Conservation (phyloP, 495 filamentous ascomycete genomes). For the Penicillium crystallinum region DNA sequence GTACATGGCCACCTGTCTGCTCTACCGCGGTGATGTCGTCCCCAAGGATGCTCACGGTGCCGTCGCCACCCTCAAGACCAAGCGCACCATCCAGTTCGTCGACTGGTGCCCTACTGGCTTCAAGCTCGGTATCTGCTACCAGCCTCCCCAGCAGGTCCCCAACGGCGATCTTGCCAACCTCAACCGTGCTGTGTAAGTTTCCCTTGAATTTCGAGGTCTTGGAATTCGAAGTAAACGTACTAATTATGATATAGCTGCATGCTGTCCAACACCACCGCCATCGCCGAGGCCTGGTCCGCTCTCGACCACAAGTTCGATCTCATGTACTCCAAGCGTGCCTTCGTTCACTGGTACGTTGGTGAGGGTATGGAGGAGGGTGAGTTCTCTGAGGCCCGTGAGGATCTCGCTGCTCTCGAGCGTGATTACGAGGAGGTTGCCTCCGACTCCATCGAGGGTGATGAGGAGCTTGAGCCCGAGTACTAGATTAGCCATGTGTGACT, state of each 20-base stretch:
- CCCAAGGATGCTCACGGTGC: slow-evolving; percentile 90
- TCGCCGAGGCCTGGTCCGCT: slow-evolving; percentile 96
- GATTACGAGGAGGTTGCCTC: slow-evolving; percentile 99
- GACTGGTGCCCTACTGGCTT: slow-evolving; percentile 99
- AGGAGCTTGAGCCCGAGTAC: slow-evolving; percentile 91
- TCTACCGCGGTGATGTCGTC: slow-evolving; percentile 98
- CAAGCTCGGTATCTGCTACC: slow-evolving; percentile 99
- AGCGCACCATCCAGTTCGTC: slow-evolving; percentile 97
- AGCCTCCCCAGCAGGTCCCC: slow-evolving; percentile 90
- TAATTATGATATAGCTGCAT: slow-evolving; percentile 65
- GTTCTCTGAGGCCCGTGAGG: slow-evolving; percentile 98
- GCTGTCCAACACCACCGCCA: slow-evolving; percentile 99
- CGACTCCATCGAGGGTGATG: slow-evolving; percentile 79
- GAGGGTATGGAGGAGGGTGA: slow-evolving; percentile 99
- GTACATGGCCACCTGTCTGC: slow-evolving; percentile 98
- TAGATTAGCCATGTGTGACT: slow-evolving; percentile 47
- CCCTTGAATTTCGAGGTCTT: neutral
- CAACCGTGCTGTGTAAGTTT: slow-evolving; percentile 90
- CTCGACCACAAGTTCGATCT: slow-evolving; percentile 98
- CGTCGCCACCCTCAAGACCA: slow-evolving; percentile 94
- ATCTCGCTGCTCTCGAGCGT: slow-evolving; percentile 93
- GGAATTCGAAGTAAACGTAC: neutral
- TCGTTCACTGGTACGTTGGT: slow-evolving; percentile 99
- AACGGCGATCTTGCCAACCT: slow-evolving; percentile 96
- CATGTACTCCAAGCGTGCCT: slow-evolving; percentile 99